phyloP scores from a whole-genome alignment of 2,329 filamentous ascomycete genomes.

The Ophiostoma novo-ulmi region DNA sequence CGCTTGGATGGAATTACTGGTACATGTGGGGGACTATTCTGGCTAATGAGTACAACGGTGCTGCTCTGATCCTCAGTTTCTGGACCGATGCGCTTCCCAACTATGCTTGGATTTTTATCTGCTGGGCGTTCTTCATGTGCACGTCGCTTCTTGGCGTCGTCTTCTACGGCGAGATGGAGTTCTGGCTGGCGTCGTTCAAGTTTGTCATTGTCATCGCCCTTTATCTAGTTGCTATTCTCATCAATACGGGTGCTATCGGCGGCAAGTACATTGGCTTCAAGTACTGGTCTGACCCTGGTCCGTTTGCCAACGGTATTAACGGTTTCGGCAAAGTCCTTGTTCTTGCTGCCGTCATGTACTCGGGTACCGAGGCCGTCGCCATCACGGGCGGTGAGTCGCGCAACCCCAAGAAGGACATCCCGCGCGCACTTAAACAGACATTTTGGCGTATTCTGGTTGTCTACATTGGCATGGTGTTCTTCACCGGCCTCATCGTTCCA shows the following conservation, averaged over 20 bases:
- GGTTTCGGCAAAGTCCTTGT: constrained; percentile 41
- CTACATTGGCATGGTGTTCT: constrained; percentile 33
- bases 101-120: constrained; percentile 43
- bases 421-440: constrained; percentile 28
- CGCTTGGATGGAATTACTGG: constrained; percentile 49
- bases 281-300: constrained; percentile 45
- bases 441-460: constrained; percentile 34
- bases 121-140: constrained; percentile 35
- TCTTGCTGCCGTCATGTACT: constrained; percentile 28
- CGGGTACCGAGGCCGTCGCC: constrained; percentile 30
- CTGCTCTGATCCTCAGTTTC: constrained; percentile 38
- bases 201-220: constrained; percentile 36
- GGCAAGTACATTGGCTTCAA: constrained; percentile 34
- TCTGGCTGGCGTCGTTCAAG: constrained; percentile 43
- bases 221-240: constrained; percentile 46
- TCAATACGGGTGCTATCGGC: constrained; percentile 37
- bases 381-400: constrained; percentile 28
- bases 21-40: constrained; percentile 35
- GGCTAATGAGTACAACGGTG: constrained; percentile 27
- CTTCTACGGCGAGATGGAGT: constrained; percentile 43
- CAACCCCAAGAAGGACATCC: constrained; percentile 28
- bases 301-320: constrained; percentile 49
- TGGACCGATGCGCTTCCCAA: constrained; percentile 43
- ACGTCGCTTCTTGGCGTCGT: constrained; percentile 35
- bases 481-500: constrained; percentile 32